Conservation (phyloP, 2,329 filamentous ascomycete genomes). For the Plenodomus tracheiphilus region DNA sequence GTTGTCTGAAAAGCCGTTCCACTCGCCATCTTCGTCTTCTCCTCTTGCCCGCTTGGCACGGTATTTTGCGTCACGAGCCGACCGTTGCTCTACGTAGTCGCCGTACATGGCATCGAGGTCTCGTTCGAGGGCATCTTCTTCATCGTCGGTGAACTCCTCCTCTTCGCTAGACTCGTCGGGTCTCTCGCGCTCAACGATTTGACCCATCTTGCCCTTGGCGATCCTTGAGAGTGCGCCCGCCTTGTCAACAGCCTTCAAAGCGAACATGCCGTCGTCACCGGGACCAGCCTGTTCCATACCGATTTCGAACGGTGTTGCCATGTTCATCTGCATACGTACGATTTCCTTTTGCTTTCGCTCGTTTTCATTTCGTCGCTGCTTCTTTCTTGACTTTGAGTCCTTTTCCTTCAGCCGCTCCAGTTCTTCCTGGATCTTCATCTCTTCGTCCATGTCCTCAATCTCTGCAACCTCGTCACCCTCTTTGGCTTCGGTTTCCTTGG, state of each 20-base stretch:
- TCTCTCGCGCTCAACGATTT: constrained; percentile 59
- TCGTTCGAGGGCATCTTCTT: constrained; percentile 78
- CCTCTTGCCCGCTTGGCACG: constrained; percentile 86
- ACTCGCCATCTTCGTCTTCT: constrained; percentile 74
- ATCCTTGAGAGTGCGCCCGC: constrained; percentile 70
- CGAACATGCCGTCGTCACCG: constrained; percentile 80
- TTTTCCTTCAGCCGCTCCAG: constrained; percentile 80
- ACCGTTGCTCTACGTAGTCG: constrained; percentile 77
- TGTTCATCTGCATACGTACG: constrained; percentile 94
- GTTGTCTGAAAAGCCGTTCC: constrained; percentile 80
- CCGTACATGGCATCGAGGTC: constrained; percentile 90
- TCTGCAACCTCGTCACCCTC: constrained; percentile 72
- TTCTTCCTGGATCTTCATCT: constrained; percentile 86
- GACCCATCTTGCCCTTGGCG: constrained; percentile 76
- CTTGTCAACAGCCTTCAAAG: constrained; percentile 79
- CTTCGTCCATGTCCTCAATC: constrained; percentile 91
- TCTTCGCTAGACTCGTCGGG: constrained; percentile 51
- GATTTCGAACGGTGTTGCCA: constrained; percentile 94
- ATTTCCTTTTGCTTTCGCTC: constrained; percentile 94
- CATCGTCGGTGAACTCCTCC: constrained; percentile 68
- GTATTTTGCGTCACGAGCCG: constrained; percentile 81
- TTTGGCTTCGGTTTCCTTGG: constrained; percentile 40
- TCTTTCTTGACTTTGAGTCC: constrained; percentile 75
- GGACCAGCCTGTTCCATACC: constrained; percentile 85
- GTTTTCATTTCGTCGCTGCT: constrained; percentile 83